Evolutionary conservation across 192 early-diverging fungal genomes (phyloP), one percentile per base, ranked within the genome.

Genomic region (Gonapodya prolifera): DNA sequence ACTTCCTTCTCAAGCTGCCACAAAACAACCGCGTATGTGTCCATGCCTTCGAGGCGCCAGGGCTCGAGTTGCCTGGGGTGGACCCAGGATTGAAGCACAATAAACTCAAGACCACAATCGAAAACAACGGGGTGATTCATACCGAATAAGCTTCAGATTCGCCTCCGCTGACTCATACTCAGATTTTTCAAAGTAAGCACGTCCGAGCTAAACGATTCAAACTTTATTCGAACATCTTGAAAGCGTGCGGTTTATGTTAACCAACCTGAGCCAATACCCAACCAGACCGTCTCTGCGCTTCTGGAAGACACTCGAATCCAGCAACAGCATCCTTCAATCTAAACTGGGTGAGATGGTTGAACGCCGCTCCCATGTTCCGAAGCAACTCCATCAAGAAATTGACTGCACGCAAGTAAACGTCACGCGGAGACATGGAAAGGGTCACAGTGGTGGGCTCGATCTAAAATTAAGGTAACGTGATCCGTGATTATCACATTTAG

Each of bases 1-100:
- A 88, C 87, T 31, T 93, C 91, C 77, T 89, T 85, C 70, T 86
- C 86, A 73, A 93, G 80, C 77, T 96, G 95, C 96, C 96, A 97
- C 35, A 97, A 80, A 33, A 90, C 85, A 13, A 92, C 92, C 28
- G 93, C 94, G 78, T 92, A 96, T 2, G 90, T 80, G 75, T 97
- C 96, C 92, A 96, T 92, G 69, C 91, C 91, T 34, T 88, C 86
- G 32, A 90, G 78, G 1, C 92, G 87, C 80, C 87, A 90, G 2
- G 92, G 91, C 35, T 94, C 94, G 34, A 91, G 33, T 17, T 85
- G 70, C 31, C 91, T 86, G 73, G 31, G 16, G 33, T 79, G 34
- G 35, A 73, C 35, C 74, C 35, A 31, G 35, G 70, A 30, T 78
- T 77, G 61, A 34, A 71, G 69, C 73, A 71, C 35, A 32, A 70